These are phyloP conservation scores for Mucor irregularis DNA, from an alignment of 371 early-diverging fungal species.

Conservation along the genomic window DNA sequence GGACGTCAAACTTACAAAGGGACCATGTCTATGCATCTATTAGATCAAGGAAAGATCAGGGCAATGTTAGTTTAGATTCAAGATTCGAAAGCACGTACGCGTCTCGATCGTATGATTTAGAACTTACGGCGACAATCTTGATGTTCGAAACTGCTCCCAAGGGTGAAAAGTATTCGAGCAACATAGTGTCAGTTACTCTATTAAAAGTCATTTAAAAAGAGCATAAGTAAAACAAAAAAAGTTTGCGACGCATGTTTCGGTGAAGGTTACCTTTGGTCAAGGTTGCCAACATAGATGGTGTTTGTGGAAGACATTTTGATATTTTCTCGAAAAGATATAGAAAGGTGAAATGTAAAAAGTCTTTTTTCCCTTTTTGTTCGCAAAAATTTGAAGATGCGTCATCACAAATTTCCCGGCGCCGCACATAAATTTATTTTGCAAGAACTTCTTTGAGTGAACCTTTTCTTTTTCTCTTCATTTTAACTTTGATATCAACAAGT, in stretches of 20 bases:
- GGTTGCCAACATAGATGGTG: constrained; percentile 81
- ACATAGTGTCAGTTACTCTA: constrained; percentile 70
- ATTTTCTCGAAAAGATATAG: not conserved
- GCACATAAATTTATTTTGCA: too few relatives aligned
- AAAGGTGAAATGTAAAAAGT: constrained; percentile 1
- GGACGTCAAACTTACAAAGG: constrained; percentile 24
- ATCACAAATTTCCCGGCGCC: not conserved
- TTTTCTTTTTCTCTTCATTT: not conserved
- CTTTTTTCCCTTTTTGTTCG: not conserved
- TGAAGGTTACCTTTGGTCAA: constrained; percentile 66
- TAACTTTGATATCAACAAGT: not conserved
- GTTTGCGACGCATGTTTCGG: not conserved
- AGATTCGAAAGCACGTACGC: too few relatives aligned
- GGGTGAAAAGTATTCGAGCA: constrained; percentile 74
- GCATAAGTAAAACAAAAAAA: not conserved
- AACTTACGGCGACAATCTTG: constrained; percentile 79
- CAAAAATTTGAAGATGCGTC: not conserved
- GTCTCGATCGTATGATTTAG: not conserved
- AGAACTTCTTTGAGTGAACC: too few relatives aligned
- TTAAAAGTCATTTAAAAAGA: not conserved
- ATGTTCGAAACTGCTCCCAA: constrained; percentile 68
- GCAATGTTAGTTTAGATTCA: not conserved
- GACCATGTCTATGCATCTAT: constrained; percentile 22
- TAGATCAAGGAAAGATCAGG: not conserved
- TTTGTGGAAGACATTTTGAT: constrained; percentile 14